Conservation (phyloP, 2,329 filamentous ascomycete genomes). For the Chalara sp. region DNA sequence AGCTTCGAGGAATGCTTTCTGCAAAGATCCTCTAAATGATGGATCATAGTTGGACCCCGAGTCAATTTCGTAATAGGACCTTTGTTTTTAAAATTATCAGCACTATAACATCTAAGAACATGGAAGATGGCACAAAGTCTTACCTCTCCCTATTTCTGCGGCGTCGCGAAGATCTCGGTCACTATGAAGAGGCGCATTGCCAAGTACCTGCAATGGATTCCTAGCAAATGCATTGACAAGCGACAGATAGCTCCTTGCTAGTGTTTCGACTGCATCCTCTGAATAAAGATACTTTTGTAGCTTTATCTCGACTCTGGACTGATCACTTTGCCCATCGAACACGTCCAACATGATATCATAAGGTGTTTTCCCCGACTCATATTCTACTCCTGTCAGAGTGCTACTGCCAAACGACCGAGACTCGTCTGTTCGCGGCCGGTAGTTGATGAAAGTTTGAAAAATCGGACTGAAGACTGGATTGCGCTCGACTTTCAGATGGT, state of each 20-base stretch:
- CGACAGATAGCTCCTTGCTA: background rate
- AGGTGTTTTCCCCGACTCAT: constrained; percentile 12
- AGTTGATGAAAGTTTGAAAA: constrained; percentile 36
- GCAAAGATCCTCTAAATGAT: background rate
- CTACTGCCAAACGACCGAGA: constrained; percentile 20
- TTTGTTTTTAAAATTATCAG: background rate
- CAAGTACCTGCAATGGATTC: background rate
- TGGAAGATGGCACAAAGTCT: background rate
- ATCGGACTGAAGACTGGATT: constrained; percentile 24
- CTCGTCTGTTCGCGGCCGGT: constrained; percentile 29
- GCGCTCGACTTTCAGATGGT: constrained; percentile 34
- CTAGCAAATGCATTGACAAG: background rate
- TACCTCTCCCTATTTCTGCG: constrained; percentile 1
- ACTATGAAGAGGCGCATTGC: background rate
- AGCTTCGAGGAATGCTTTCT: background rate
- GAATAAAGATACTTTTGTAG: background rate
- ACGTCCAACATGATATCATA: constrained; percentile 3
- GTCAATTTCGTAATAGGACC: background rate
- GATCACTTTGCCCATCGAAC: background rate
- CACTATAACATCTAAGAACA: background rate
- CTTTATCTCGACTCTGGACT: background rate
- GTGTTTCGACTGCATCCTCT: background rate
- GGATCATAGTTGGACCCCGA: constrained; percentile 1
- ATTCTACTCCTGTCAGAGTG: constrained; percentile 12
- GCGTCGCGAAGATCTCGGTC: background rate